Evolutionary conservation across 306 rosid species (phyloP).

Genomic region (Prunus kanzakura): DNA sequence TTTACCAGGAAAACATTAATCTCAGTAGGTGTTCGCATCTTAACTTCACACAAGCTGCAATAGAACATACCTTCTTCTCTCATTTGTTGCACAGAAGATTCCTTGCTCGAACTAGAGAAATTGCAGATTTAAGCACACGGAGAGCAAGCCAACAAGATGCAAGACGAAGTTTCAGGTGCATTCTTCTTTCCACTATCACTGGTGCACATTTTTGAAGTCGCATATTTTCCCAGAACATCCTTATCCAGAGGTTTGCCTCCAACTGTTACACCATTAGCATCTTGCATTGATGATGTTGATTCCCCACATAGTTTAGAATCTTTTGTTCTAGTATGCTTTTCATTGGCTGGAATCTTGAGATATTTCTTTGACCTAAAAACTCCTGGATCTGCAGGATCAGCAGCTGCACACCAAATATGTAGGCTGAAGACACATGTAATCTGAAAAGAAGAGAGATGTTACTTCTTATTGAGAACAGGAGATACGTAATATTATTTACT

Average conservation of each 20-base stretch:
- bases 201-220: slow-evolving; percentile 41
- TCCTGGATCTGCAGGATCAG: slow-evolving; percentile 96
- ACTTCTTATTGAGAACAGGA: too few relatives aligned
- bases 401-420: slow-evolving; percentile 93
- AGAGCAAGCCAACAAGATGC: too few relatives aligned
- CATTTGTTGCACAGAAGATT: too few relatives aligned
- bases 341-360: slow-evolving; percentile 51
- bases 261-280: slow-evolving; percentile 36
- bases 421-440: slow-evolving; percentile 80
- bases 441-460: slow-evolving; percentile 44
- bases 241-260: slow-evolving; percentile 58
- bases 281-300: slow-evolving; percentile 58
- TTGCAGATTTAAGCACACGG: too few relatives aligned
- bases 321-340: slow-evolving; percentile 44
- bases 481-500: not conserved
- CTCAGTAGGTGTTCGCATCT: not conserved
- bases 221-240: slow-evolving; percentile 29
- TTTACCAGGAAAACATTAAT: not conserved
- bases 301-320: slow-evolving; percentile 38
- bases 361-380: slow-evolving; percentile 91
- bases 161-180: slow-evolving; percentile 24
- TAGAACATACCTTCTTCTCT: too few relatives aligned
- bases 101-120: too few relatives aligned
- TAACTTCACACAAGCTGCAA: too few relatives aligned
- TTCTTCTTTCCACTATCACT: slow-evolving; percentile 34